phyloP scores from a whole-genome alignment of 768 basidiomycete genomes.

The Collybiopsis confluens region DNA sequence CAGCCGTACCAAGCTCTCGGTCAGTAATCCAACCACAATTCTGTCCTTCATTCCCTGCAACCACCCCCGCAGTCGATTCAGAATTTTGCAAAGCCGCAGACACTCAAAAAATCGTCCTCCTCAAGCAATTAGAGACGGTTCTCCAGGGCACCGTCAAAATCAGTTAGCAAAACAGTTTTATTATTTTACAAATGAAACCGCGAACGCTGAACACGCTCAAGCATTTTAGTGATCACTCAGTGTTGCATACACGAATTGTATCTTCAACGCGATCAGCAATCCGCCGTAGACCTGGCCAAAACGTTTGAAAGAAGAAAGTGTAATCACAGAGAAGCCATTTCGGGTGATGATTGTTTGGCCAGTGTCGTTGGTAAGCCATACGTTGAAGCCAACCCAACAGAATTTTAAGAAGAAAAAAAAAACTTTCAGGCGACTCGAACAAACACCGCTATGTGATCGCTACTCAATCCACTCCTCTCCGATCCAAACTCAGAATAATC shows the following conservation, averaged over 20 bases:
- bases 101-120: conserved; percentile 69
- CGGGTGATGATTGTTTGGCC: conserved; percentile 77
- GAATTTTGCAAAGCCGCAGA: conserved; percentile 72
- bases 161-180: conserved; percentile 51
- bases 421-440: conserved; percentile 63
- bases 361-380: conserved; percentile 69
- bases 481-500: conserved; percentile 62
- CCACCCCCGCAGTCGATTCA: conserved; percentile 62
- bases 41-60: conserved; percentile 8
- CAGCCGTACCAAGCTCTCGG: conserved; percentile 93
- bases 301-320: conserved; percentile 91
- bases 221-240: conserved; percentile 90
- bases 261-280: conserved; percentile 69
- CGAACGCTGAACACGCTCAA: conserved; percentile 36
- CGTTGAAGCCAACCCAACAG: too few species aligned
- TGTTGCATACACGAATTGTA: conserved; percentile 96
- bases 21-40: conserved; percentile 27
- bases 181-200: conserved; percentile 9
- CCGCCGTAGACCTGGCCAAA: conserved; percentile 86
- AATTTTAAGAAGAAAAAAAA: too few species aligned
- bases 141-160: conserved; percentile 88
- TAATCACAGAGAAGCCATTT: conserved; percentile 87
- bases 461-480: conserved; percentile 73
- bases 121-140: conserved; percentile 68
- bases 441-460: conserved; percentile 92